Conservation (phyloP, 2,329 filamentous ascomycete species). For the Blastomyces parvus region DNA sequence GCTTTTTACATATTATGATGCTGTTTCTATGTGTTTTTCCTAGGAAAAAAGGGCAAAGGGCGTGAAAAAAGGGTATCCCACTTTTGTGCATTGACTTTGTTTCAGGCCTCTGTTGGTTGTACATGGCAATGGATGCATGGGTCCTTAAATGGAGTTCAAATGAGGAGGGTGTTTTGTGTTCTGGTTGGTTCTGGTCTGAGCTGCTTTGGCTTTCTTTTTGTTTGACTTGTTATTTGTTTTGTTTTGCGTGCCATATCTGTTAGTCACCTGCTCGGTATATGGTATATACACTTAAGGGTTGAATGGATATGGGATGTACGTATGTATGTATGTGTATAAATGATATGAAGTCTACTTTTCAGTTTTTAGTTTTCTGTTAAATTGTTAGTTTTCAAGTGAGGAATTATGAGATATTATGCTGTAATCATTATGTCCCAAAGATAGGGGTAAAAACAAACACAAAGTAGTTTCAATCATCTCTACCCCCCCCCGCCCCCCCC, state of each 20-base stretch:
- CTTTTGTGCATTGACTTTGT: neutral
- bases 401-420: neutral
- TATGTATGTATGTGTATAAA: constrained; percentile 1
- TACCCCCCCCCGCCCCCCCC: neutral
- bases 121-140: neutral
- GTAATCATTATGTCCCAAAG: neutral
- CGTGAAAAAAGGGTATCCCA: neutral
- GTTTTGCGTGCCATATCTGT: neutral
- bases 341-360: neutral
- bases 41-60: neutral
- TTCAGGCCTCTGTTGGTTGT: neutral
- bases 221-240: neutral
- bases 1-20: neutral
- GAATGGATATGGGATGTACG: neutral
- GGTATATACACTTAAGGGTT: too few relatives aligned
- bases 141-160: neutral
- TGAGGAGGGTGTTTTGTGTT: neutral
- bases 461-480: neutral
- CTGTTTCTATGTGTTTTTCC: neutral
- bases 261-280: neutral
- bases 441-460: neutral
- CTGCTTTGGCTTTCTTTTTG: neutral
- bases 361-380: neutral
- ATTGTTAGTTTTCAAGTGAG: neutral
- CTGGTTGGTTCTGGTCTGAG: too few relatives aligned